Percentiles rank a stretch among this genome's conserved stretches.
These are phyloP conservation scores for Pythium graminicola DNA, from an alignment of 352 stramenopile genomes.

Conservation along the genomic window DNA sequence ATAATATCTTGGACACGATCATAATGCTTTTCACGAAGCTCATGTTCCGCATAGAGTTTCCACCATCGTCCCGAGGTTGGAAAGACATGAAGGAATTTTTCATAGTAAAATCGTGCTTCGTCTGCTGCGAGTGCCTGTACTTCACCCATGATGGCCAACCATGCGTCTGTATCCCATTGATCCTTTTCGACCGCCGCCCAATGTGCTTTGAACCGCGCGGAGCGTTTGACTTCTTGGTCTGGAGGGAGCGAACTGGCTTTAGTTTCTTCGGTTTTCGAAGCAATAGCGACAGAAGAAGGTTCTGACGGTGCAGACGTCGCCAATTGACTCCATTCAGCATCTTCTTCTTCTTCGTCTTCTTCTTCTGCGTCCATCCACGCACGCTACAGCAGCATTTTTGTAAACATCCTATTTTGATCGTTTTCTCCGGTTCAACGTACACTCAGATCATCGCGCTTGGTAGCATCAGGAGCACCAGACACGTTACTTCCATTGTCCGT, in stretches of 20 bases:
- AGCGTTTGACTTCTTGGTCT: slow-evolving; percentile 24
- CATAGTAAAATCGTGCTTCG: slow-evolving; percentile 69
- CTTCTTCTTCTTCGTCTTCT: slow-evolving; percentile 77
- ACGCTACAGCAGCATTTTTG: slow-evolving; percentile 28
- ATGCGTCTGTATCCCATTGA: slow-evolving; percentile 69
- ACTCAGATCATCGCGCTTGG: slow-evolving; percentile 31
- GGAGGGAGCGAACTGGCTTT: slow-evolving; percentile 15
- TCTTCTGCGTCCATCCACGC: slow-evolving; percentile 73
- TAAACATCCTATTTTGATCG: not conserved
- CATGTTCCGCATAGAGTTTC: slow-evolving; percentile 83
- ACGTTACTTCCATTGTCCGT: not conserved
- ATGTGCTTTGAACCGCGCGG: slow-evolving; percentile 60
- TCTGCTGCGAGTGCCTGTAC: slow-evolving; percentile 55
- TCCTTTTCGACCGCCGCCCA: slow-evolving; percentile 47
- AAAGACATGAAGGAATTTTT: slow-evolving; percentile 63
- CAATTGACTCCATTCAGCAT: slow-evolving; percentile 66
- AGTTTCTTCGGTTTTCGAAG: not conserved
- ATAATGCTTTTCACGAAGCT: slow-evolving; percentile 79
- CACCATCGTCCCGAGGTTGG: slow-evolving; percentile 80
- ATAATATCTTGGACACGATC: slow-evolving; percentile 85
- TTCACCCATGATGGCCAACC: slow-evolving; percentile 75
- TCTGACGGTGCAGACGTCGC: slow-evolving; percentile 4
- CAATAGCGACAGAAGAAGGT: not conserved
- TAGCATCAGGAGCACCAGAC: not conserved
- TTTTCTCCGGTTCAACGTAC: slow-evolving; percentile 18